Evolutionary conservation across 345 rosid genomes (phyloP), one percentile per base, ranked within the genome.

Genomic region (Ceriops zippeliana): DNA sequence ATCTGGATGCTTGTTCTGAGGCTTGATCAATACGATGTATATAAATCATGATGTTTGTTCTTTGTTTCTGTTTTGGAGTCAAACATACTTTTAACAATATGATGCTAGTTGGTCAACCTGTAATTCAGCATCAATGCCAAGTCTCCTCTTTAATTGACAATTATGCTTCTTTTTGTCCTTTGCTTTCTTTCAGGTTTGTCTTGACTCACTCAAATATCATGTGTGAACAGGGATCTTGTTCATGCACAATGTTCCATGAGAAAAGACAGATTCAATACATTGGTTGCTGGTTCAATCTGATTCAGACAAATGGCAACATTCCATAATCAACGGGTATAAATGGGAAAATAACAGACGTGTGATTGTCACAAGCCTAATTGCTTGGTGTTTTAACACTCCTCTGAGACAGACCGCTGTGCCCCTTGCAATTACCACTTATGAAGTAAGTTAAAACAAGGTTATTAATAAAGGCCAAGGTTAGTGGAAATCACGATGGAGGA

Each of bases 81-180:
- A 42, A 42, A 42, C 17, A 42, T 3, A 17, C 49, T 30, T 30
- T 68, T 21, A 54, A 46, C 62, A 58, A 58, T 47, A 47, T 24
- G 59, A 56, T 22, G 15, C 31, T 56, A 24, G 59, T 27, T 56
- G 5, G 17, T 24, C 31, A 42, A 42, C 24, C 59, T 56, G 16
- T 9, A 24, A 2, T 56, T 0, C 24, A 56, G 17, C 16, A 24
- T 28, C 31, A 42, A 52, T 52, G 73, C 28, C 51, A 57, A 52
- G 32, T 53, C 73, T 58, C 63, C 75, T 58, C 15, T 62, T 56
- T 66, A 58, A 52, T 34, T 22, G 31, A 35, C 2, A 15, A 2
- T 11, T 62, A 21, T 5, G 21, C 35, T 11, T 24, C 27, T 37
- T 21, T n/a, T 56, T 56, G 26, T 56, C 28, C 19, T 24, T 56